These are phyloP conservation scores for Theileria parva DNA, from an alignment of 169 alveolate genomes.

Conservation along the genomic window DNA sequence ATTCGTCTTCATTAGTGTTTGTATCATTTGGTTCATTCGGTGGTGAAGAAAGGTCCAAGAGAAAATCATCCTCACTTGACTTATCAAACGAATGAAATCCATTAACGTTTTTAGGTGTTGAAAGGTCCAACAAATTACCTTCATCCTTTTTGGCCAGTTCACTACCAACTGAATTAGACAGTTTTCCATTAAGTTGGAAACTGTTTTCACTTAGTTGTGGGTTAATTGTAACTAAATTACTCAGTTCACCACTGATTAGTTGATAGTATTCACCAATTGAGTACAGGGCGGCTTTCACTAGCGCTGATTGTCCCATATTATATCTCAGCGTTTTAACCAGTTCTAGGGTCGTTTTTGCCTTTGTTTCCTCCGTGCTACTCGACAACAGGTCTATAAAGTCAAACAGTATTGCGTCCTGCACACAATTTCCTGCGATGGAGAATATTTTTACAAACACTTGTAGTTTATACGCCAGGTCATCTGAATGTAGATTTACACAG, in stretches of 20 bases:
- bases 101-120: neutral
- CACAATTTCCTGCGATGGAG: slow-evolving; percentile 86
- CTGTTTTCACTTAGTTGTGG: neutral
- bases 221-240: neutral
- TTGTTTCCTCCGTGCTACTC: slow-evolving; percentile 75
- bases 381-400: slow-evolving; percentile 78
- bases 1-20: slow-evolving; percentile 2
- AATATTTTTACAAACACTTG: slow-evolving; percentile 90
- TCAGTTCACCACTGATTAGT: slow-evolving; percentile 12
- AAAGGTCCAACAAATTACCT: slow-evolving; percentile 10
- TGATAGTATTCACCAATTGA: slow-evolving; percentile 87
- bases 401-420: slow-evolving; percentile 76
- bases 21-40: neutral
- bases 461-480: slow-evolving; percentile 81
- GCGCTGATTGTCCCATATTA: slow-evolving; percentile 84
- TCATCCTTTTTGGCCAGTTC: neutral
- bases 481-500: slow-evolving; percentile 82
- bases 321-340: slow-evolving; percentile 79
- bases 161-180: neutral
- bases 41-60: neutral
- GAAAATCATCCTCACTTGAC: slow-evolving; percentile 5
- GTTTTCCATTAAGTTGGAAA: neutral
- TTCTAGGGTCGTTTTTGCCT: slow-evolving; percentile 79
- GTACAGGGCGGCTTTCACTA: slow-evolving; percentile 88
- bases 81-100: neutral